A percentile compares a stretch with the other conserved stretches of the same genome.
Evolutionary conservation across 2,329 filamentous ascomycete species (phyloP).

Genomic region (Ceratocystis papillata): DNA sequence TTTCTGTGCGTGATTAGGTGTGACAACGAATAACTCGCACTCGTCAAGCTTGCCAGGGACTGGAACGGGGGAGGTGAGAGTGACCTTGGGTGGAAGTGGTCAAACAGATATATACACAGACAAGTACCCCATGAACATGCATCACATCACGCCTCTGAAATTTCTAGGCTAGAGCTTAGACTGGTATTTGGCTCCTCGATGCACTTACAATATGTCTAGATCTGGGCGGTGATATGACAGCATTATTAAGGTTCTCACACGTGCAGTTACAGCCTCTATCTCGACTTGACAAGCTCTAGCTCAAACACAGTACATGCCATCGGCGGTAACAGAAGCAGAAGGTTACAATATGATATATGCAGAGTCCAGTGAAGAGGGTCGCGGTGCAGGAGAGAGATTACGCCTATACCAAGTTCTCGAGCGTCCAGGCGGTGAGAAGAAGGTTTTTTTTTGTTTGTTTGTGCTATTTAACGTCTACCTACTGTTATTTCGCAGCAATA

Average conservation of each 20-base stretch:
- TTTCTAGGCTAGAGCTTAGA: background rate
- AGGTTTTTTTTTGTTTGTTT: too few relatives aligned
- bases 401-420: slow-evolving; percentile 28
- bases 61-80: background rate
- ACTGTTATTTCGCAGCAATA: too few relatives aligned
- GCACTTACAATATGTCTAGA: background rate
- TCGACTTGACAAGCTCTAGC: background rate
- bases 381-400: slow-evolving; percentile 35
- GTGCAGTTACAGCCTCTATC: slow-evolving; percentile 19
- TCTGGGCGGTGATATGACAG: background rate
- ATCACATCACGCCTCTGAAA: too few relatives aligned
- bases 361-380: slow-evolving; percentile 33
- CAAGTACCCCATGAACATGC: too few relatives aligned
- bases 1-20: background rate
- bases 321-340: slow-evolving; percentile 28
- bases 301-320: slow-evolving; percentile 17
- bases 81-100: too few relatives aligned
- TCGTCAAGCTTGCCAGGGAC: background rate
- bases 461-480: too few relatives aligned
- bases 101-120: too few relatives aligned
- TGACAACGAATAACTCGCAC: background rate
- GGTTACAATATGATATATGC: slow-evolving; percentile 37
- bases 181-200: background rate
- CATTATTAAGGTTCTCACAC: background rate
- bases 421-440: too few relatives aligned